A percentile compares a stretch with the other conserved stretches of the same genome.
Evolutionary conservation across 441 rosid species (phyloP).

Genomic region (Erodium texanum): DNA sequence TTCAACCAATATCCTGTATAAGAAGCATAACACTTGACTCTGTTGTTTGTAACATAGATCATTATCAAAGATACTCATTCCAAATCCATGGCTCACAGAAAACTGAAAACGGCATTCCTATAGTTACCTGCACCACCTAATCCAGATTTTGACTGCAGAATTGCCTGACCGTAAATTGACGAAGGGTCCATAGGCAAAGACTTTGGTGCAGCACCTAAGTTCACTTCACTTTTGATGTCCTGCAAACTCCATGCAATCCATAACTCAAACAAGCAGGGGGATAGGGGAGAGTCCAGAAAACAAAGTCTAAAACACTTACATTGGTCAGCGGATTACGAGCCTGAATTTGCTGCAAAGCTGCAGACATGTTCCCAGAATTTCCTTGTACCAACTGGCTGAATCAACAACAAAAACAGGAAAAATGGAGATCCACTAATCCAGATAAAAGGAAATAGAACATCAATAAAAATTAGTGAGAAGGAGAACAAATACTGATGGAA

Average conservation of each 20-base stretch:
- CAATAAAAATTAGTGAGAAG: slow-evolving; percentile 4
- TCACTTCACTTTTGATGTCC: slow-evolving; percentile 51
- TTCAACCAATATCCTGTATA: too few relatives aligned
- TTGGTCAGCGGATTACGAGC: slow-evolving; percentile 27
- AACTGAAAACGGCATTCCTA: too few relatives aligned
- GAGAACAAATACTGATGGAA: slow-evolving; percentile 5
- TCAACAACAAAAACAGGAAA: slow-evolving; percentile 14
- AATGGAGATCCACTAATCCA: slow-evolving; percentile 13
- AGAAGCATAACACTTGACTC: too few relatives aligned
- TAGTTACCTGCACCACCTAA: slow-evolving; percentile 39
- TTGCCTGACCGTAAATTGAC: slow-evolving; percentile 50
- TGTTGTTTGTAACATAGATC: too few relatives aligned
- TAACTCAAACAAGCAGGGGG: slow-evolving; percentile 15
- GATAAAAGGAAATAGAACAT: slow-evolving; percentile 5
- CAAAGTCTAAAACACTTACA: slow-evolving; percentile 21
- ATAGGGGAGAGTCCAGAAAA: background rate
- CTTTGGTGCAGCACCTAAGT: slow-evolving; percentile 38
- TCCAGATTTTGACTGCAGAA: slow-evolving; percentile 52
- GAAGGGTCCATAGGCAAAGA: slow-evolving; percentile 44
- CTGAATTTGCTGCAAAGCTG: slow-evolving; percentile 49
- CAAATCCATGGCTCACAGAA: too few relatives aligned
- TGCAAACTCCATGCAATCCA: slow-evolving; percentile 27
- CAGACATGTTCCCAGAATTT: slow-evolving; percentile 42
- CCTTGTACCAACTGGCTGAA: slow-evolving; percentile 58
- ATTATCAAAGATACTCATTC: too few relatives aligned